Conservation (phyloP, 228 moss, liverwort and hornwort species). For the Sphagnum magellanicum region DNA sequence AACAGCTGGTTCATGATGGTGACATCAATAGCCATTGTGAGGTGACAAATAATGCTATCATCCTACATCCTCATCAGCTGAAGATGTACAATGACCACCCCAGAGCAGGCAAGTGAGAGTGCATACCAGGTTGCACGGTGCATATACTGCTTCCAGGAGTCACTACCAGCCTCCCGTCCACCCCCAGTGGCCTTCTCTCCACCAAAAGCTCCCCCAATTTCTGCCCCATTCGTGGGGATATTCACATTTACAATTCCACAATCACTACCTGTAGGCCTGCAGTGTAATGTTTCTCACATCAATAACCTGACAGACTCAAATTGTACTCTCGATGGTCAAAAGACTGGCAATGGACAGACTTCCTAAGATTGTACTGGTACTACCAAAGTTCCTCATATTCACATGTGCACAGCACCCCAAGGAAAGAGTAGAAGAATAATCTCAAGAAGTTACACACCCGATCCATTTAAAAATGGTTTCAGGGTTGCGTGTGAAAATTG, state of each 20-base stretch:
- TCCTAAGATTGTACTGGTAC: too few species aligned
- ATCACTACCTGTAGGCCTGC: conserved; percentile 88
- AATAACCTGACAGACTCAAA: too few species aligned
- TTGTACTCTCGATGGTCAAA: too few species aligned
- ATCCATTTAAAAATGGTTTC: conserved; percentile 93
- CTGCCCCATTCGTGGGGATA: conserved; percentile 96
- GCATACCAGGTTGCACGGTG: conserved; percentile 77
- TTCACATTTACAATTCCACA: conserved; percentile 95
- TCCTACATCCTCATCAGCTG: too few species aligned
- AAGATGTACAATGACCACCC: too few species aligned
- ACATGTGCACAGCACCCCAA: too few species aligned
- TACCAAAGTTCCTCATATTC: too few species aligned
- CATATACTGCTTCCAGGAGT: conserved; percentile 99
- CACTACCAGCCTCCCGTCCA: conserved; percentile 93
- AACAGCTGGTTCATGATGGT: too few species aligned
- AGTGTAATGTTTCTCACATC: not conserved
- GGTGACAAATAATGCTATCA: too few species aligned
- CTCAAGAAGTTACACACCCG: conserved; percentile 41
- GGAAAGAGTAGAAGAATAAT: too few species aligned
- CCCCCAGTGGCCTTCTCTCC: conserved; percentile 96
- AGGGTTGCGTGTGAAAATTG: conserved; percentile 82
- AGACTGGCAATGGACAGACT: too few species aligned
- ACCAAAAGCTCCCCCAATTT: conserved; percentile 96
- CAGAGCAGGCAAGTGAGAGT: not conserved
- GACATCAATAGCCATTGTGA: too few species aligned